Base-by-base conservation (phyloP, 495 filamentous ascomycete species). In the Aspergillus saccharolyticus region DNA sequence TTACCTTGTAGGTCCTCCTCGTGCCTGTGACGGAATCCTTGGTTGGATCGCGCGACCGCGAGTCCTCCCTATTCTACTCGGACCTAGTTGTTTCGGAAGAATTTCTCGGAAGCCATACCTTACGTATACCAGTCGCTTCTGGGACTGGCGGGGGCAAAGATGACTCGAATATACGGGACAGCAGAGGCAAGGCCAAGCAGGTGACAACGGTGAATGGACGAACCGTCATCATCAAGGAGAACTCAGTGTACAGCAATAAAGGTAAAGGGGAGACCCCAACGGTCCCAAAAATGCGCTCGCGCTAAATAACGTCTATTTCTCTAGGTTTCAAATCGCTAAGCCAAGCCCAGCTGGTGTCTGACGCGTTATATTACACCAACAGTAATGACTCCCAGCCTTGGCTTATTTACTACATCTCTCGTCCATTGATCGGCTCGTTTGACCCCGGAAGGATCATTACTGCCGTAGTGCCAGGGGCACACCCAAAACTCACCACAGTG, bases 351-450 rank as follows among this genome's bases (percentile, higher is more conserved):
- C 76, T 99, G 19, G 74, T 97, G 43, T 83, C 85, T 57, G 95
- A 97, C 68, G 80, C 79, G 42, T 74, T 97, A n/a, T 97, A 89
- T 80, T 92, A 94, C 67, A 85, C 89, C 30, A 87, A 97, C 60
- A 84, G 77, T 18, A 78, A 86, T 54, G 92, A 96, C 42, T 85
- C 89, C 19, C 85, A 89, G 48, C 86, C 89, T 82, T 99, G 95
- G 88, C 83, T 99, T 39, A 83, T 99, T 53, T 97, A 99, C 79
- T 97, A 91, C 70, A 95, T 99, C 53, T 96, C 92, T 16, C 85
- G 84, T 39, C 95, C 95, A n/a, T 72, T 99, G 54, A 78, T 97
- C 24, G 95, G 95, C 16, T 83, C 83, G 0, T 89, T 85, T 73
- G 91, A 96, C 55, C 81, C 89, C 25, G 80, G 85, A 45, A 87